phyloP scores from a whole-genome alignment of 2,329 filamentous ascomycete genomes.

The Penicillium vulpinum region DNA sequence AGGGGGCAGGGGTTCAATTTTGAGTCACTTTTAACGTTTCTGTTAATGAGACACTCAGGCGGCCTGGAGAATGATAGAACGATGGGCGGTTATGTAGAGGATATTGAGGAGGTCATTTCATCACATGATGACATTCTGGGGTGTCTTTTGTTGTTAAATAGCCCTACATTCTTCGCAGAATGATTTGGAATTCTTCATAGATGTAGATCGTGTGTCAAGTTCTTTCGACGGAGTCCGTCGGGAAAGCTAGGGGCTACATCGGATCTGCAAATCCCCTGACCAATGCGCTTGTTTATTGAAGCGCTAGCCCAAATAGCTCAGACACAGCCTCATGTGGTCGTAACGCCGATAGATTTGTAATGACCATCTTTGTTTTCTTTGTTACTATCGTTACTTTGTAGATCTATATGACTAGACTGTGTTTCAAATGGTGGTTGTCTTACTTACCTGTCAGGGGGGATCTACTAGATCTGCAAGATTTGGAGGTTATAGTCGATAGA shows the following conservation, averaged over 20 bases:
- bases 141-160: background rate
- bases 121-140: background rate
- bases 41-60: background rate
- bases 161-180: background rate
- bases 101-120: background rate
- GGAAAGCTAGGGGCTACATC: slow-evolving; percentile 9
- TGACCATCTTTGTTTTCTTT: background rate
- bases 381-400: background rate
- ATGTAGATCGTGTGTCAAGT: background rate
- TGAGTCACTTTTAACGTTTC: background rate
- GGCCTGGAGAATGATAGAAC: background rate
- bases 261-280: slow-evolving; percentile 11
- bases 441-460: background rate
- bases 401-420: background rate
- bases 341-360: slow-evolving; percentile 5
- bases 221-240: background rate
- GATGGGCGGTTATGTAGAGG: background rate
- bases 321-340: slow-evolving; percentile 3
- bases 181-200: background rate
- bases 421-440: background rate
- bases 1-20: background rate
- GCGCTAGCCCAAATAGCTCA: slow-evolving; percentile 7
- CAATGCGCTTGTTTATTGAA: slow-evolving; percentile 19
- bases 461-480: background rate
- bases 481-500: background rate